Evolutionary conservation across 371 early-diverging fungal genomes (phyloP).

Genomic region (Coemansia sp.): DNA sequence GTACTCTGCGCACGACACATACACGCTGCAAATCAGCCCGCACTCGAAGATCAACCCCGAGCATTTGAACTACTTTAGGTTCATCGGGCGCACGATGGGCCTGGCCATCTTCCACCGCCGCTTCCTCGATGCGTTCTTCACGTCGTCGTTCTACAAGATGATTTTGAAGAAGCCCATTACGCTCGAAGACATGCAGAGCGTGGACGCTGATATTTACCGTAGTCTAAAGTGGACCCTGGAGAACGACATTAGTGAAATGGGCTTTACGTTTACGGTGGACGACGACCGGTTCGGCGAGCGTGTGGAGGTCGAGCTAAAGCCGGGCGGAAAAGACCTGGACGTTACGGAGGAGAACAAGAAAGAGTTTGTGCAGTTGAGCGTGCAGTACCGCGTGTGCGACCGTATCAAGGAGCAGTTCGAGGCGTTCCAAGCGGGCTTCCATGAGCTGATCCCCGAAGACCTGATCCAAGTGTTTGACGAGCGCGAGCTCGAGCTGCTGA

Average conservation of each 20-base stretch:
- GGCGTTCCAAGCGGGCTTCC: constrained; percentile 92
- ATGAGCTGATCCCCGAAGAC: constrained; percentile 92
- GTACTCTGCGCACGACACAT: constrained; percentile 95
- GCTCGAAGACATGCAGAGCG: constrained; percentile 91
- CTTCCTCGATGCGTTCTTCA: constrained; percentile 95
- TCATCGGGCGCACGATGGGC: constrained; percentile 96
- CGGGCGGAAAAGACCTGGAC: constrained; percentile 84
- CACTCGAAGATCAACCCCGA: constrained; percentile 96
- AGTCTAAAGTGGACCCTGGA: constrained; percentile 94
- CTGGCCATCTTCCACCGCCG: constrained; percentile 96
- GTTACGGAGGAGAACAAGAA: constrained; percentile 96
- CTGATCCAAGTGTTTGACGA: constrained; percentile 95
- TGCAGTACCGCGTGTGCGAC: constrained; percentile 71
- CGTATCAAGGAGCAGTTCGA: constrained; percentile 93
- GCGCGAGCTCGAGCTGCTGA: constrained; percentile 95
- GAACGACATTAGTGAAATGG: constrained; percentile 87
- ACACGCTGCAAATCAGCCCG: constrained; percentile 95
- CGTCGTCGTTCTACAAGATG: constrained; percentile 94
- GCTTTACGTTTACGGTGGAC: constrained; percentile 88
- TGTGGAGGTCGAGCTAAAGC: constrained; percentile 87
- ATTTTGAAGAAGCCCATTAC: constrained; percentile 84
- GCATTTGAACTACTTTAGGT: constrained; percentile 97
- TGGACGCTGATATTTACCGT: constrained; percentile 91
- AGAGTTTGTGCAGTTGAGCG: constrained; percentile 82
- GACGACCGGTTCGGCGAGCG: constrained; percentile 92